A percentile compares a stretch with the other conserved stretches of the same genome.
phyloP scores from a whole-genome alignment of 1,284 basidiomycete species.

The Microbotryomycetes sp. region DNA sequence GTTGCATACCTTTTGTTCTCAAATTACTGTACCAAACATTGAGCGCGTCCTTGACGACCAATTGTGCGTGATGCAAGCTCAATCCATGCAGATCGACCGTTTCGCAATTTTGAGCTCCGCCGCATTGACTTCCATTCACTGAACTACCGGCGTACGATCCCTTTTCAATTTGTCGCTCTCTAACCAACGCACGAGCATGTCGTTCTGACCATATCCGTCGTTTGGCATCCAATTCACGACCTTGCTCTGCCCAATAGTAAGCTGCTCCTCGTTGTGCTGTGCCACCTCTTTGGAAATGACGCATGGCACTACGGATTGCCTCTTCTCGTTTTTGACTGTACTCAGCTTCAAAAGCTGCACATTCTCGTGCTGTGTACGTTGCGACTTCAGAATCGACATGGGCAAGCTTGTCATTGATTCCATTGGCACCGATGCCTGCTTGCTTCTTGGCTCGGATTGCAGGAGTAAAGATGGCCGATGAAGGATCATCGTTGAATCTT shows the following conservation, averaged over 20 bases:
- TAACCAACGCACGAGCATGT: slow-evolving; percentile 40
- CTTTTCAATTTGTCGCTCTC: slow-evolving; percentile 34
- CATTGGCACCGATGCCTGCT: not conserved
- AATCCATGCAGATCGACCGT: slow-evolving; percentile 43
- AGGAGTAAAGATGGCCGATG: not conserved
- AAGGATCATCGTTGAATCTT: not conserved
- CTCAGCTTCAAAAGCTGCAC: slow-evolving; percentile 26
- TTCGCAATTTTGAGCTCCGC: not conserved
- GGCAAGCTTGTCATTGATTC: not conserved
- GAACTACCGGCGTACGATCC: slow-evolving; percentile 3
- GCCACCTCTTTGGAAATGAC: slow-evolving; percentile 25
- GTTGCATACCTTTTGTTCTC: not conserved
- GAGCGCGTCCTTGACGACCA: slow-evolving; percentile 39
- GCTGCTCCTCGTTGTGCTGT: slow-evolving; percentile 26
- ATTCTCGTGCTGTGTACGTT: slow-evolving; percentile 6
- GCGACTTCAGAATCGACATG: no score
- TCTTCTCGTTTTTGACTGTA: slow-evolving; percentile 39
- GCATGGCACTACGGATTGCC: slow-evolving; percentile 39
- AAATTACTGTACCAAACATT: slow-evolving; percentile 37
- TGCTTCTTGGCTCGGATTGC: not conserved
- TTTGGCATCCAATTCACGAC: slow-evolving; percentile 39
- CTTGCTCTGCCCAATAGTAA: slow-evolving; percentile 41
- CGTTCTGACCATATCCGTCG: slow-evolving; percentile 41
- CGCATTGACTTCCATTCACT: not conserved
- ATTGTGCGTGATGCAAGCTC: slow-evolving; percentile 41